Conservation (phyloP, 345 rosid genomes). For the Iberis pinnata region DNA sequence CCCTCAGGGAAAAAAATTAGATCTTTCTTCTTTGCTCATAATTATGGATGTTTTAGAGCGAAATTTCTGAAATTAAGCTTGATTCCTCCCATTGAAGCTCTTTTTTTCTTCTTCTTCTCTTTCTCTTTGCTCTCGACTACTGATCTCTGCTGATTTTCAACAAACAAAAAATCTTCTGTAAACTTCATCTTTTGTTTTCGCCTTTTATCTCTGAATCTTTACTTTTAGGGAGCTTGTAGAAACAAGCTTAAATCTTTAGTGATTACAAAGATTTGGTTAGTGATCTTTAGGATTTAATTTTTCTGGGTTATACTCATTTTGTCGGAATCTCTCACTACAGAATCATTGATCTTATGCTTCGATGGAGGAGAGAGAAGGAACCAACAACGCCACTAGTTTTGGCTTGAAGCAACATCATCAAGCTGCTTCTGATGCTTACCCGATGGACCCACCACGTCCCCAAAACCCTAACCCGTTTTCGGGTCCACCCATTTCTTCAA, state of each 20-base stretch:
- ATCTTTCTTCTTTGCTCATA: constrained; percentile 28
- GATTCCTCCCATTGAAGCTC: constrained; percentile 17
- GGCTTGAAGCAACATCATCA: constrained; percentile 47
- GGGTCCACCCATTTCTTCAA: constrained; percentile 25
- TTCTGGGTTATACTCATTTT: constrained; percentile 23
- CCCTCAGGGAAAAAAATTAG: constrained; percentile 4
- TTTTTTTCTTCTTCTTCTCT: not conserved
- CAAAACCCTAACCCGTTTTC: constrained; percentile 38
- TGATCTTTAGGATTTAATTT: constrained; percentile 14
- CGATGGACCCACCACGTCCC: constrained; percentile 41
- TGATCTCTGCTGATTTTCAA: constrained; percentile 16
- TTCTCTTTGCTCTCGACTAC: not conserved
- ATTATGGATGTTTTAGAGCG: constrained; percentile 18
- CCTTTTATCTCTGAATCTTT: constrained; percentile 20
- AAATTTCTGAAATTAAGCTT: constrained; percentile 12
- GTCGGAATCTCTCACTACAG: constrained; percentile 25
- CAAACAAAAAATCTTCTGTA: not conserved
- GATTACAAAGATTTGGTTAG: constrained; percentile 29
- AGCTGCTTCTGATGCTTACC: constrained; percentile 37
- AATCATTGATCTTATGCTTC: constrained; percentile 31
- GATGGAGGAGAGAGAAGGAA: constrained; percentile 71
- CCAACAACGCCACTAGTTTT: constrained; percentile 26
- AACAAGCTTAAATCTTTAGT: constrained; percentile 18
- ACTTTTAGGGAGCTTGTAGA: not conserved
- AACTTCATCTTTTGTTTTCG: not conserved